These are phyloP conservation scores for Penicillium occitanis DNA, from an alignment of 2,329 filamentous ascomycete species.

Conservation along the genomic window DNA sequence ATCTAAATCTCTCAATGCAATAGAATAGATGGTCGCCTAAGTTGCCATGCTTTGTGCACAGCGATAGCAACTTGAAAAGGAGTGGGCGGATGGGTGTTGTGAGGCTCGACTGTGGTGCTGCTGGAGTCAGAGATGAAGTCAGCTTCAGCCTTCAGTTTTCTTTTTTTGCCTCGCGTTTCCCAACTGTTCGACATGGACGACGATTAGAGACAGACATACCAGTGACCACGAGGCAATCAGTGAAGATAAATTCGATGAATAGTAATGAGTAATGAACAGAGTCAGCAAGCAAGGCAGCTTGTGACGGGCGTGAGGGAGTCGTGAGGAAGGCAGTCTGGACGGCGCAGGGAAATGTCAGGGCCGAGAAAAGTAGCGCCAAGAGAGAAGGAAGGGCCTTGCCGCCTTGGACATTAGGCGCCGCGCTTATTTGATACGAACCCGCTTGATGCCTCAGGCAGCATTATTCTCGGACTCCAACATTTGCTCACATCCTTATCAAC, in stretches of 20 bases:
- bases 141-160: constrained; percentile 15
- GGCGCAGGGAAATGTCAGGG: constrained; percentile 1
- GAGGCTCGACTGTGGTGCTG: constrained; percentile 4
- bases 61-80: constrained; percentile 14
- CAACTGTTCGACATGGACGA: not conserved
- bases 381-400: constrained; percentile 1
- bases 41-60: constrained; percentile 37
- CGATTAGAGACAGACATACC: not conserved
- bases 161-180: constrained; percentile 12
- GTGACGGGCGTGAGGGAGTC: constrained; percentile 3
- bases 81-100: not conserved
- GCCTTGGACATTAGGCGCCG: constrained; percentile 9
- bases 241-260: not conserved
- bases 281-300: constrained; percentile 2
- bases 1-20: constrained; percentile 13
- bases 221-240: not conserved
- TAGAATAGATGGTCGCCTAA: constrained; percentile 30
- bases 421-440: not conserved
- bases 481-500: not conserved
- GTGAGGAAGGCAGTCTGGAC: constrained; percentile 1
- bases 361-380: constrained; percentile 14
- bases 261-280: not conserved
- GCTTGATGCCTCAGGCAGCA: constrained; percentile 9
- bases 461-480: not conserved
- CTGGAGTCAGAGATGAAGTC: constrained; percentile 16